Percentiles rank a stretch among this genome's conserved stretches.
Conservation (phyloP, 768 basidiomycete genomes). For the Pulveroboletus sp. region DNA sequence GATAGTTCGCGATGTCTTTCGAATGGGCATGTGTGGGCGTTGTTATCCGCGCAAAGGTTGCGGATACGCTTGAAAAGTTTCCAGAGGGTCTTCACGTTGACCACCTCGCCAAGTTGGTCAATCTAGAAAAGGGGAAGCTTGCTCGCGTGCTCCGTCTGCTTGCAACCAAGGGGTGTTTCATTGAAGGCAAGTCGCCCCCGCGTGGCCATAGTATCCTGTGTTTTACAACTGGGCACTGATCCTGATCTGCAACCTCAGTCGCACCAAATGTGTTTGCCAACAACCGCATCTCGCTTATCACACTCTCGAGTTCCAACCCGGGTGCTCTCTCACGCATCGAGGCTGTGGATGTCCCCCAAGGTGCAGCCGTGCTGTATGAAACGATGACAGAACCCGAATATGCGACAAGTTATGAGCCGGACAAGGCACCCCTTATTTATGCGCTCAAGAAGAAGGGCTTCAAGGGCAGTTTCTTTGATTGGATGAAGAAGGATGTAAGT, state of each 20-base stretch:
- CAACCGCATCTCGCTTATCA: conserved; percentile 32
- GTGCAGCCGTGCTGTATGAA: conserved; percentile 21
- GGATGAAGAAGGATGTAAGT: conserved; percentile 22
- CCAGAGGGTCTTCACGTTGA: conserved; percentile 29
- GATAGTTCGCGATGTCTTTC: conserved; percentile 18
- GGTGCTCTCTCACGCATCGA: conserved; percentile 9
- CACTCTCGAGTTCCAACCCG: conserved; percentile 12
- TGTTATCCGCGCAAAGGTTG: conserved; percentile 23
- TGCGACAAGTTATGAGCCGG: conserved; percentile 21
- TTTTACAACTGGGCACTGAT: no score
- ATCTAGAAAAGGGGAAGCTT: conserved; percentile 28
- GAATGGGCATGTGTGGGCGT: conserved; percentile 28
- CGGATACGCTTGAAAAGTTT: conserved; percentile 22
- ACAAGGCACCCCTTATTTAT: conserved; percentile 21
- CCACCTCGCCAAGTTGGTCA: conserved; percentile 24
- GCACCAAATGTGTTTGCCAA: conserved; percentile 29
- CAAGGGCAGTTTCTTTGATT: conserved; percentile 20
- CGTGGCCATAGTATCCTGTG: neutral
- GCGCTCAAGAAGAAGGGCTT: conserved; percentile 16
- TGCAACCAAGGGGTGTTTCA: conserved; percentile 30
- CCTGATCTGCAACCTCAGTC: conserved; percentile 14
- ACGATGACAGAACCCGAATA: conserved; percentile 24
- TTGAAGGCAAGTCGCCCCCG: conserved; percentile 20
- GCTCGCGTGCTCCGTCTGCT: conserved; percentile 30
- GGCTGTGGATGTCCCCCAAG: conserved; percentile 10